These are phyloP conservation scores for Didymosphaeria variabile DNA, from an alignment of 2,329 filamentous ascomycete species.

Conservation along the genomic window DNA sequence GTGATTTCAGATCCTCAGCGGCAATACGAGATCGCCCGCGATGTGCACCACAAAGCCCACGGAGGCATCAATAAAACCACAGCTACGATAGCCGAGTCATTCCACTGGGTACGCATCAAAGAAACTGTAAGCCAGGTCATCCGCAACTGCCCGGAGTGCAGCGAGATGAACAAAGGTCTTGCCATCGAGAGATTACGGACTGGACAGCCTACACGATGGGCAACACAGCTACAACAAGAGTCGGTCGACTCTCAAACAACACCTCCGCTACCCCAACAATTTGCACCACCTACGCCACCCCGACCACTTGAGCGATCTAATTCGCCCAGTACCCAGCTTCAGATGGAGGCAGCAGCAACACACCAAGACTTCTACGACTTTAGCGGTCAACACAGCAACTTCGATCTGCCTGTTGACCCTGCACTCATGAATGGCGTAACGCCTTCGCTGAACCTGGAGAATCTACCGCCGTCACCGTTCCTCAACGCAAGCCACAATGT, in stretches of 20 bases:
- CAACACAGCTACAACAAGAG: constrained; percentile 11
- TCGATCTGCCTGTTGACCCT: constrained; percentile 67
- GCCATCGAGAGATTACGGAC: constrained; percentile 17
- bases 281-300: constrained; percentile 53
- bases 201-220: constrained; percentile 16
- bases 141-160: constrained; percentile 88
- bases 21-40: constrained; percentile 88
- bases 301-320: constrained; percentile 28
- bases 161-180: constrained; percentile 65
- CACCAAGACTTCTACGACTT: constrained; percentile 39
- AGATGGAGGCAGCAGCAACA: constrained; percentile 37
- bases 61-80: constrained; percentile 99
- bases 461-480: constrained; percentile 48
- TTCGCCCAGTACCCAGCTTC: constrained; percentile 39
- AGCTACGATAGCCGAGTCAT: constrained; percentile 89
- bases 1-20: constrained; percentile 89
- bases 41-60: constrained; percentile 78
- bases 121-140: constrained; percentile 96
- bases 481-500: constrained; percentile 33
- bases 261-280: constrained; percentile 10
- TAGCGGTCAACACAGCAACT: constrained; percentile 54
- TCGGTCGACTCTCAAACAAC: constrained; percentile 5
- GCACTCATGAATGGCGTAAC: constrained; percentile 63
- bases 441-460: constrained; percentile 29
- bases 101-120: constrained; percentile 98